phyloP scores from a whole-genome alignment of 495 filamentous ascomycete genomes.

The Annulohypoxylon maeteangense region DNA sequence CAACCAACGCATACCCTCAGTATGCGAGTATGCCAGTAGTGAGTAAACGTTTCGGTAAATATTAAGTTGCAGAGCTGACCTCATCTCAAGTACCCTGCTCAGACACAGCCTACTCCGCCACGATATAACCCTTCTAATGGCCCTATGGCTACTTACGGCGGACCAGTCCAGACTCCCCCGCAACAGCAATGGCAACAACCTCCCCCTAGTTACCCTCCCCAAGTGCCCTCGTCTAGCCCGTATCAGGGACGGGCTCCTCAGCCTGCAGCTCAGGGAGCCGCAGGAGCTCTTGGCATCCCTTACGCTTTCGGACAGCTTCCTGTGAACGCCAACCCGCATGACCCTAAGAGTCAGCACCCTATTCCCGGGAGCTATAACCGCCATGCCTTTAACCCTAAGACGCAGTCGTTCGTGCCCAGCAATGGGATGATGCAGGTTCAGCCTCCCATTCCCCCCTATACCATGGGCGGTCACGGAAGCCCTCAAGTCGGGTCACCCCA shows the following conservation, averaged over 20 bases:
- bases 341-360: slow-evolving; percentile 75
- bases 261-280: slow-evolving; percentile 50
- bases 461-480: slow-evolving; percentile 53
- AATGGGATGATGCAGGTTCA: slow-evolving; percentile 59
- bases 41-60: slow-evolving; percentile 29
- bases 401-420: slow-evolving; percentile 84
- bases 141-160: slow-evolving; percentile 54
- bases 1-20: slow-evolving; percentile 52
- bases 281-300: slow-evolving; percentile 57
- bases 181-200: slow-evolving; percentile 49
- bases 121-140: slow-evolving; percentile 51
- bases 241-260: slow-evolving; percentile 42
- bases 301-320: slow-evolving; percentile 84
- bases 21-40: slow-evolving; percentile 53
- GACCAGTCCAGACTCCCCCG: slow-evolving; percentile 54
- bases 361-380: slow-evolving; percentile 84
- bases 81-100: slow-evolving; percentile 43
- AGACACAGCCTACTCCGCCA: slow-evolving; percentile 43
- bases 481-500: slow-evolving; percentile 59
- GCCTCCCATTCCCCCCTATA: slow-evolving; percentile 47
- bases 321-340: slow-evolving; percentile 70
- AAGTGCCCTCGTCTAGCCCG: slow-evolving; percentile 36
- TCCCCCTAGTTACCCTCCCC: slow-evolving; percentile 44
- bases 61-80: slow-evolving; percentile 25
- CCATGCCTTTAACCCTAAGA: slow-evolving; percentile 92